A percentile compares a stretch with the other conserved stretches of the same genome.
Conservation (phyloP, 2,329 filamentous ascomycete species). For the Orbilia blumenaviensis region DNA sequence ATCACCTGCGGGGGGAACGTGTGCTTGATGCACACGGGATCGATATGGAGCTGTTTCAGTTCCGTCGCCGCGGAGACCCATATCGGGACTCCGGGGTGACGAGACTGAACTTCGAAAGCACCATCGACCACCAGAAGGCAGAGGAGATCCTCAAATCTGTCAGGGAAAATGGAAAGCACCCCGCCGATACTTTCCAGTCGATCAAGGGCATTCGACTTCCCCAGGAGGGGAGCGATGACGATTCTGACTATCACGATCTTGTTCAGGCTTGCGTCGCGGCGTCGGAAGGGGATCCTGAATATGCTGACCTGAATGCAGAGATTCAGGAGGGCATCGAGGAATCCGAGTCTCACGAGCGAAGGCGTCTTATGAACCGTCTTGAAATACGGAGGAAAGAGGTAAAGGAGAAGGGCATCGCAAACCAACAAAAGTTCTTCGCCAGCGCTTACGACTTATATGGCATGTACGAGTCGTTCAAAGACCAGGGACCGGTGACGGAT, state of each 20-base stretch:
- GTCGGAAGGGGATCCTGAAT: not conserved
- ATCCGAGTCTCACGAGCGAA: not conserved
- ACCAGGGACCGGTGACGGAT: too few species aligned
- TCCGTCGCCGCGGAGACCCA: not conserved
- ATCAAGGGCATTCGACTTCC: not conserved
- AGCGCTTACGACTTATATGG: too few species aligned
- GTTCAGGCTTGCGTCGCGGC: too few species aligned
- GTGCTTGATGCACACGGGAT: not conserved
- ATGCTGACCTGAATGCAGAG: not conserved
- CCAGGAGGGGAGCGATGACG: not conserved
- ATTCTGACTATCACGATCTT: too few species aligned
- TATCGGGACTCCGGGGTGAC: conserved; percentile 1
- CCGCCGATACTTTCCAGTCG: not conserved
- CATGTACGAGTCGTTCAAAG: not conserved
- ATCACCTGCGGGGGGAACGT: not conserved
- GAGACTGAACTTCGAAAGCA: not conserved
- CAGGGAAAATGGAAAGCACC: not conserved
- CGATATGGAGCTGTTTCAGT: not conserved
- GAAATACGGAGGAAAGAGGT: not conserved
- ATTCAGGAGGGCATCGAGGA: not conserved
- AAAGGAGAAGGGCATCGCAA: too few species aligned
- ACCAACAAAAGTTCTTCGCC: too few species aligned
- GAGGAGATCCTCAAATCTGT: not conserved
- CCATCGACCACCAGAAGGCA: conserved; percentile 16
- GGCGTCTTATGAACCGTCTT: not conserved